Conservation (phyloP, 208 protist species). For the Leishmania mexicana region DNA sequence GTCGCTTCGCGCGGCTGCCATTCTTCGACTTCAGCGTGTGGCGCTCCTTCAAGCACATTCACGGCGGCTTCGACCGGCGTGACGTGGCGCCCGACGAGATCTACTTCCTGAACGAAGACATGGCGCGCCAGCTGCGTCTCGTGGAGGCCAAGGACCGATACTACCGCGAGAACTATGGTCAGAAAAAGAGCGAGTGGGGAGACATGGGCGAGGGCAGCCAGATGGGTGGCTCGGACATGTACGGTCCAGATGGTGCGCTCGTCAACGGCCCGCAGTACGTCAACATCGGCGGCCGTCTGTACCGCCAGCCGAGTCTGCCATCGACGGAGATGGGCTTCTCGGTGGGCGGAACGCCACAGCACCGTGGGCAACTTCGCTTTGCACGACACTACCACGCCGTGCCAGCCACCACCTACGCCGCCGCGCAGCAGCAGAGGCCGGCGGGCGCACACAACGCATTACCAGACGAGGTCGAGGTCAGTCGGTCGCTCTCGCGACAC, state of each 20-base stretch:
- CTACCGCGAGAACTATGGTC: conserved; percentile 42
- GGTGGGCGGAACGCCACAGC: conserved; percentile 17
- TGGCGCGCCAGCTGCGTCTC: conserved; percentile 81
- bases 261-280: conserved; percentile 64
- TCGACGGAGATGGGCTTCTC: conserved; percentile 26
- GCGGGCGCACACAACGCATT: not conserved
- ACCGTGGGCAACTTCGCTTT: conserved; percentile 73
- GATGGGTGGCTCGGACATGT: conserved; percentile 3
- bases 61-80: conserved; percentile 86
- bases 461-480: conserved; percentile 9
- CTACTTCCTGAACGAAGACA: conserved; percentile 88
- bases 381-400: conserved; percentile 63
- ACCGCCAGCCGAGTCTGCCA: conserved; percentile 54
- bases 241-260: conserved; percentile 14
- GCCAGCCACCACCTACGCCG: conserved; percentile 47
- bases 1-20: conserved; percentile 44
- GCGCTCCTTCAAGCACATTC: conserved; percentile 93
- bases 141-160: conserved; percentile 78
- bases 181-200: conserved; percentile 12
- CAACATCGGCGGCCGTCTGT: conserved; percentile 77
- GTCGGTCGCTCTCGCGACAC: conserved; percentile 5
- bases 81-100: conserved; percentile 91
- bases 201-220: conserved; percentile 19
- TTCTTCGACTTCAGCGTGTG: conserved; percentile 93
- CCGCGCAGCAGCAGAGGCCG: conserved; percentile 10